phyloP scores from a whole-genome alignment of 2,329 filamentous ascomycete genomes.

The Paecilomyces sp. region DNA sequence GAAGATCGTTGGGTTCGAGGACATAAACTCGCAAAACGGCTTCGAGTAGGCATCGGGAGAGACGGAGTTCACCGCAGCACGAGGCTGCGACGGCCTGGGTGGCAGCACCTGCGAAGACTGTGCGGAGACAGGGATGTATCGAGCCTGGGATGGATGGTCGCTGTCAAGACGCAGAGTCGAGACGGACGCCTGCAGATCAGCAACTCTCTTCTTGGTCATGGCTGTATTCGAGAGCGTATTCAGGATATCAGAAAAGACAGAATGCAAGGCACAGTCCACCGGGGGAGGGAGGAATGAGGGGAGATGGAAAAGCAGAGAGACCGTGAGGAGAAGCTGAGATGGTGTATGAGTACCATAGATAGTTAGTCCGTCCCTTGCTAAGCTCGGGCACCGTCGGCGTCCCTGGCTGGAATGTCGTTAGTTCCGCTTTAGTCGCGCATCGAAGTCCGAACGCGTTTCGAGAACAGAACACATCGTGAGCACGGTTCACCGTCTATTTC shows the following conservation, averaged over 20 bases:
- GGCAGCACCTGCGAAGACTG: slow-evolving; percentile 6
- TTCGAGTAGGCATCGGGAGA: slow-evolving; percentile 61
- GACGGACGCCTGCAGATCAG: slow-evolving; percentile 19
- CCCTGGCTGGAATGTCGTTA: background rate
- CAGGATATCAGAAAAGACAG: background rate
- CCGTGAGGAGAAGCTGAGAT: background rate
- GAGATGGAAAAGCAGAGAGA: background rate
- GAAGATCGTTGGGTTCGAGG: slow-evolving; percentile 85
- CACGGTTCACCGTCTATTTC: background rate
- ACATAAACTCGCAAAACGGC: slow-evolving; percentile 82
- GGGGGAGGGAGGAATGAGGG: background rate
- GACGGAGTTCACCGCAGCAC: slow-evolving; percentile 13
- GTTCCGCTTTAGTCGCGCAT: background rate
- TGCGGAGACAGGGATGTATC: slow-evolving; percentile 10
- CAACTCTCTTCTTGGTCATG: slow-evolving; percentile 26
- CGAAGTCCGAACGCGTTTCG: background rate
- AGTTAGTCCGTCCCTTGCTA: background rate
- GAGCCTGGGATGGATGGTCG: slow-evolving; percentile 18
- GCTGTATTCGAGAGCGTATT: background rate
- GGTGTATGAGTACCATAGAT: background rate
- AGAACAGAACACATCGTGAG: background rate
- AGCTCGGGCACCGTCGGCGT: background rate
- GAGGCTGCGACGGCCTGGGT: slow-evolving; percentile 8
- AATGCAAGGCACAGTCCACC: background rate
- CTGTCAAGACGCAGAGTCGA: slow-evolving; percentile 21